phyloP scores from a whole-genome alignment of 2,329 filamentous ascomycete species.

The Parastagonospora avenae region DNA sequence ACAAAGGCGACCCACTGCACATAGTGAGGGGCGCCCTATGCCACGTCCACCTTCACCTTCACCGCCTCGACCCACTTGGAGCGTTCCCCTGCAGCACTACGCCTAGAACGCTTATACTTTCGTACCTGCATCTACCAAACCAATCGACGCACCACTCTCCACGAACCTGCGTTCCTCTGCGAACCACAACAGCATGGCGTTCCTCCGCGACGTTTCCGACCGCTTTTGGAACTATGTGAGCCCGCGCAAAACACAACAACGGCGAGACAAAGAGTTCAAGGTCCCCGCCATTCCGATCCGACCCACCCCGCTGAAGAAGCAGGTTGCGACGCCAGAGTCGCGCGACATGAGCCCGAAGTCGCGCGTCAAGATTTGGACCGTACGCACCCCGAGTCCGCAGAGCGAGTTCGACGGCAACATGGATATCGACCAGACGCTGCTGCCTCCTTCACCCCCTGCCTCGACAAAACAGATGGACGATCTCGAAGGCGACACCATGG shows the following conservation, averaged over 20 bases:
- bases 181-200: conserved; percentile 27
- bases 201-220: conserved; percentile 40
- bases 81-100: neutral
- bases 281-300: conserved; percentile 31
- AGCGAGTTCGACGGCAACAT: conserved; percentile 24
- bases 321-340: conserved; percentile 6
- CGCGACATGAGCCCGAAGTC: conserved; percentile 43
- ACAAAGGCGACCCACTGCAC: conserved; percentile 15
- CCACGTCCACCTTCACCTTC: conserved; percentile 22
- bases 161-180: neutral
- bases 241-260: conserved; percentile 47
- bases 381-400: conserved; percentile 25
- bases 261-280: conserved; percentile 46
- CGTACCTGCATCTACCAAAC: neutral
- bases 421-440: conserved; percentile 29
- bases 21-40: conserved; percentile 7
- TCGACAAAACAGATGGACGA: conserved; percentile 28
- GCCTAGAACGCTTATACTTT: conserved; percentile 3
- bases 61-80: conserved; percentile 9
- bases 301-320: conserved; percentile 6
- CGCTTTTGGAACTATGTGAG: conserved; percentile 51
- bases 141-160: neutral
- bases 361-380: conserved; percentile 28
- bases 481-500: conserved; percentile 39
- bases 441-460: conserved; percentile 39